These are phyloP conservation scores for Moesziomyces aphidis DNA, from an alignment of 1,284 basidiomycete species.

Conservation along the genomic window DNA sequence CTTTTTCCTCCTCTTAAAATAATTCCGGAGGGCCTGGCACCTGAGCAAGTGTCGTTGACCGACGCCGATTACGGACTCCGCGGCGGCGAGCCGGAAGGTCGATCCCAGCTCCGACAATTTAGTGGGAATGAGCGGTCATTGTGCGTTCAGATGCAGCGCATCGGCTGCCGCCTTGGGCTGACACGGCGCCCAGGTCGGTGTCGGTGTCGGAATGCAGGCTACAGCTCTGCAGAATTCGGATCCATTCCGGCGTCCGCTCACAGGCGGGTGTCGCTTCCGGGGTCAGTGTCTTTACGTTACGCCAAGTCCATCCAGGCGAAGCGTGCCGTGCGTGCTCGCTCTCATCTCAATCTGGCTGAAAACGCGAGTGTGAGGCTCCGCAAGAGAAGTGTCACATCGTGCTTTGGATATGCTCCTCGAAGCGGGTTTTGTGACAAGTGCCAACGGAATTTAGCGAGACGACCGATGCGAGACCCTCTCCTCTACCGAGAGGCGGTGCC, in stretches of 20 bases:
- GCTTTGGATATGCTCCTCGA: no score
- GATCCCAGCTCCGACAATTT: not conserved
- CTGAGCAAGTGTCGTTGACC: not conserved
- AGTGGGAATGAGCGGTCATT: not conserved
- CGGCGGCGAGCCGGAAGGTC: not conserved
- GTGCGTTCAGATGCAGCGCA: not conserved
- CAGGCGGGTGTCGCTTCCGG: no score
- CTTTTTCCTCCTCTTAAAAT: not conserved
- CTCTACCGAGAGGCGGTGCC: not conserved
- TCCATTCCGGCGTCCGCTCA: slow-evolving; percentile 3
- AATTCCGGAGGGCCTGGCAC: no score
- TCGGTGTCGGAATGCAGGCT: slow-evolving; percentile 21
- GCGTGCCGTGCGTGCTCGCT: no score
- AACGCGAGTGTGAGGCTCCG: no score
- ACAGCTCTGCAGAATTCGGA: slow-evolving; percentile 23
- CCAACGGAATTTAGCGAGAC: not conserved
- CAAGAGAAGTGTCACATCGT: no score
- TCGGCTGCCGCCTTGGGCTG: not conserved
- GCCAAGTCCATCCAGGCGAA: no score
- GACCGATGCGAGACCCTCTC: not conserved
- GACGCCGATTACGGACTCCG: not conserved
- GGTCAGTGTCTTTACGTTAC: no score
- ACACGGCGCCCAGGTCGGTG: slow-evolving; percentile 2
- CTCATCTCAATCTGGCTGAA: no score
- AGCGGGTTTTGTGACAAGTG: no score